phyloP scores from a whole-genome alignment of 2,329 filamentous ascomycete genomes.

The Orbilia javanica region DNA sequence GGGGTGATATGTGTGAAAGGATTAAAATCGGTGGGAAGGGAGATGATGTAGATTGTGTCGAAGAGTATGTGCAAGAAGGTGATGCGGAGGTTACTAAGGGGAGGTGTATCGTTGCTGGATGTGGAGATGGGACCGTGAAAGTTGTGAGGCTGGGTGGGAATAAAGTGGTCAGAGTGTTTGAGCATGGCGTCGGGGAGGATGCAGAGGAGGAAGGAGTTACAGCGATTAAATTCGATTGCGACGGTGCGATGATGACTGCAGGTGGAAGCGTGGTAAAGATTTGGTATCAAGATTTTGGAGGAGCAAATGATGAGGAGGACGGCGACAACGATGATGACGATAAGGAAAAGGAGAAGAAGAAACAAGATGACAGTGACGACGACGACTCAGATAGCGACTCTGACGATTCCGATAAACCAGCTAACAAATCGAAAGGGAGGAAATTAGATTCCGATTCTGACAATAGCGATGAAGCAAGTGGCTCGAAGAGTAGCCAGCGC shows the following conservation, averaged over 20 bases:
- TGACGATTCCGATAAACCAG: slow-evolving; percentile 66
- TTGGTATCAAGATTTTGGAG: slow-evolving; percentile 78
- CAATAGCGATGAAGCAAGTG: slow-evolving; percentile 33
- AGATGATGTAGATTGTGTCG: slow-evolving; percentile 60
- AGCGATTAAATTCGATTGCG: slow-evolving; percentile 84
- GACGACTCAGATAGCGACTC: slow-evolving; percentile 67
- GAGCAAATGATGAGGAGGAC: slow-evolving; percentile 67
- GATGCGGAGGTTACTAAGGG: slow-evolving; percentile 52
- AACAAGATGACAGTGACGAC: slow-evolving; percentile 68
- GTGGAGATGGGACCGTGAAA: slow-evolving; percentile 73
- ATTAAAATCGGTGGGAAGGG: slow-evolving; percentile 61
- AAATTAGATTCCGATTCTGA: slow-evolving; percentile 49
- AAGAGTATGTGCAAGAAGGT: slow-evolving; percentile 57
- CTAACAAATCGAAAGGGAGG: slow-evolving; percentile 35
- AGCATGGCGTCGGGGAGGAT: slow-evolving; percentile 58
- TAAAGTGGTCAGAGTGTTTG: slow-evolving; percentile 60
- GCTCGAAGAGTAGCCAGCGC: slow-evolving; percentile 48
- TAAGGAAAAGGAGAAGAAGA: slow-evolving; percentile 67
- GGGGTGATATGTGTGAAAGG: slow-evolving; percentile 83
- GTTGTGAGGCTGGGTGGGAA: slow-evolving; percentile 63
- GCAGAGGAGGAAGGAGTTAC: slow-evolving; percentile 79
- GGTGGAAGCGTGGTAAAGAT: slow-evolving; percentile 89
- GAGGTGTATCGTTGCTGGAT: slow-evolving; percentile 60
- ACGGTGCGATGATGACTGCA: slow-evolving; percentile 87
- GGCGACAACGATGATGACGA: slow-evolving; percentile 63